phyloP scores from a whole-genome alignment of 305 asterid genomes.

The Fraxinus greggii region DNA sequence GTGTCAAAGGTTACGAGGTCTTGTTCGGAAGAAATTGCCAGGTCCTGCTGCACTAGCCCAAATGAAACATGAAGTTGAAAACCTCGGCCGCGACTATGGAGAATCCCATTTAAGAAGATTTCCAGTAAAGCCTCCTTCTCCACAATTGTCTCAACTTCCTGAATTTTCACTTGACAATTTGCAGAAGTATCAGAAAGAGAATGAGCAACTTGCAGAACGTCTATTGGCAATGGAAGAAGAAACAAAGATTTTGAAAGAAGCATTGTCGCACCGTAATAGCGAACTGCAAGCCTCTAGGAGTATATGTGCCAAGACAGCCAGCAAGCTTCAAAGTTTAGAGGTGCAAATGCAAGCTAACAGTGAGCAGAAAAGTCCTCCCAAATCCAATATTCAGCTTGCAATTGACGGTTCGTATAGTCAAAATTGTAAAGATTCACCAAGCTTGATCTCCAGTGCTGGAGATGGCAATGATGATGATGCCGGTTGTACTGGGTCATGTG shows the following conservation, averaged over 20 bases:
- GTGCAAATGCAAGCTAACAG: conserved; percentile 58
- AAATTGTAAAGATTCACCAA: conserved; percentile 54
- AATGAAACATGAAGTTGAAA: conserved; percentile 95
- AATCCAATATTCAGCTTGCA: conserved; percentile 32
- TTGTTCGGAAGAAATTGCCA: conserved; percentile 89
- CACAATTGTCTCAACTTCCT: conserved; percentile 49
- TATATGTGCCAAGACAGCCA: conserved; percentile 67
- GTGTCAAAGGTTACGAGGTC: conserved; percentile 93
- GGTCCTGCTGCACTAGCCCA: conserved; percentile 97
- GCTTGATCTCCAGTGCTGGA: conserved; percentile 71
- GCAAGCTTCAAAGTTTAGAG: conserved; percentile 77
- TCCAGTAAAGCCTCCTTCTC: conserved; percentile 66
- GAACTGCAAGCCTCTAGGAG: conserved; percentile 82
- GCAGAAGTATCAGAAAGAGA: conserved; percentile 66
- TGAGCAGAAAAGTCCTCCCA: conserved; percentile 49
- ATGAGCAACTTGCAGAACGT: conserved; percentile 72
- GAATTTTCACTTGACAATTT: conserved; percentile 64
- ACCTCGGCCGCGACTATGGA: conserved; percentile 70
- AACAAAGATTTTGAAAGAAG: conserved; percentile 92
- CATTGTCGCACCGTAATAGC: conserved; percentile 82
- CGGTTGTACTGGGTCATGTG: conserved; percentile 73
- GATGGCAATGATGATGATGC: conserved; percentile 71
- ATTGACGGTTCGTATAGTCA: conserved; percentile 36
- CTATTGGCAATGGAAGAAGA: conserved; percentile 87
- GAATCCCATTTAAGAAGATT: conserved; percentile 74